phyloP scores from a whole-genome alignment of 176 grass and related monocot species.

The Metroxylon sagu region DNA sequence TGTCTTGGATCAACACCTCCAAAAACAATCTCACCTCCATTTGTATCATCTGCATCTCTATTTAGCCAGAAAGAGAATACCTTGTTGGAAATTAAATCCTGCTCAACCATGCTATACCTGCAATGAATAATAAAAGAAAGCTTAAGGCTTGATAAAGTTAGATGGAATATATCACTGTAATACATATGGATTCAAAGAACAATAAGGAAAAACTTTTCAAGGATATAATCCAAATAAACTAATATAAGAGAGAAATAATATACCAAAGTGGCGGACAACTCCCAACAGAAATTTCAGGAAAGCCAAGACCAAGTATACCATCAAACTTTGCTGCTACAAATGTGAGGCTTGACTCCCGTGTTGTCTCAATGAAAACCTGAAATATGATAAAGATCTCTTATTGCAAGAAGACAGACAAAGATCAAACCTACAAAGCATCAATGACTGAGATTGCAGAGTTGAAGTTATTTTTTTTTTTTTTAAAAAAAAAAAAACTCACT shows the following conservation, averaged over 20 bases:
- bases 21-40: slow-evolving; percentile 76
- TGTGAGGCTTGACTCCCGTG: slow-evolving; percentile 43
- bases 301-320: slow-evolving; percentile 97
- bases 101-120: slow-evolving; percentile 75
- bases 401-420: background rate
- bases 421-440: too few species aligned
- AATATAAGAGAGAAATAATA: too few species aligned
- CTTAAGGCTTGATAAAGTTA: too few species aligned
- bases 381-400: background rate
- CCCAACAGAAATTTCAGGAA: slow-evolving; percentile 79
- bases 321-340: slow-evolving; percentile 81
- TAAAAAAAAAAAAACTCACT: slow-evolving; percentile 21
- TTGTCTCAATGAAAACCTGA: slow-evolving; percentile 88
- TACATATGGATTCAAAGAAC: too few species aligned
- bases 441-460: background rate
- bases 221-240: too few species aligned
- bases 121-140: background rate
- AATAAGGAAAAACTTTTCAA: too few species aligned
- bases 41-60: slow-evolving; percentile 37
- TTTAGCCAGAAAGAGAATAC: slow-evolving; percentile 96
- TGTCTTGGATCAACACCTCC: slow-evolving; percentile 73
- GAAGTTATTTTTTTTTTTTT: background rate
- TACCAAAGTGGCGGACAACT: slow-evolving; percentile 68
- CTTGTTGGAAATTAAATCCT: slow-evolving; percentile 50
- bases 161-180: too few species aligned